Conservation (phyloP, 2,329 filamentous ascomycete species). For the Didymella sp. region DNA sequence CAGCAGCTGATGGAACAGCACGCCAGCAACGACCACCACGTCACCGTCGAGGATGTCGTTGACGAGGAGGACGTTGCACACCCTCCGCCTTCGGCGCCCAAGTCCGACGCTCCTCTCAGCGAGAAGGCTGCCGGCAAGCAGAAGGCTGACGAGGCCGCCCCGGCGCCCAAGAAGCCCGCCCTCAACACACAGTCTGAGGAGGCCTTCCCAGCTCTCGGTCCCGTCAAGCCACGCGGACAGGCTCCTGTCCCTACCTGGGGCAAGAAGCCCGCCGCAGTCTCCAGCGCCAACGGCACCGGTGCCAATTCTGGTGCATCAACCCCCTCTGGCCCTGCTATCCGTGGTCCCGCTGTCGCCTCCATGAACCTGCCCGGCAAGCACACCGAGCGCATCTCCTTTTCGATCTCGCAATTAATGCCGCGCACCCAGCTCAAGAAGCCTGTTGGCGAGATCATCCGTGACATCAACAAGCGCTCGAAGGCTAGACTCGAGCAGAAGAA, state of each 20-base stretch:
- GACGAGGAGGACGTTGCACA: conserved; percentile 77
- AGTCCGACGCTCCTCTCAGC: conserved; percentile 55
- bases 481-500: conserved; percentile 81
- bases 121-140: conserved; percentile 74
- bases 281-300: conserved; percentile 56
- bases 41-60: conserved; percentile 78
- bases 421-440: conserved; percentile 82
- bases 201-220: conserved; percentile 89
- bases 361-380: conserved; percentile 84
- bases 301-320: conserved; percentile 66
- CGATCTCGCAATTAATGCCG: conserved; percentile 77
- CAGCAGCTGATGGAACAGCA: conserved; percentile 72
- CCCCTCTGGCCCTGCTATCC: conserved; percentile 59
- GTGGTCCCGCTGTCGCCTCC: conserved; percentile 59
- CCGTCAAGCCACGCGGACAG: conserved; percentile 67
- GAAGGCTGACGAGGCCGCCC: conserved; percentile 60
- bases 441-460: conserved; percentile 82
- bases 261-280: conserved; percentile 64
- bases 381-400: conserved; percentile 76
- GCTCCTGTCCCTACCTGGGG: conserved; percentile 79
- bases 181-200: conserved; percentile 90
- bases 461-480: conserved; percentile 91
- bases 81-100: conserved; percentile 59
- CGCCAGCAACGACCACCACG: conserved; percentile 66
- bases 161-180: conserved; percentile 44